phyloP scores from a whole-genome alignment of 495 filamentous ascomycete genomes.

The Lophiotrema nucula region DNA sequence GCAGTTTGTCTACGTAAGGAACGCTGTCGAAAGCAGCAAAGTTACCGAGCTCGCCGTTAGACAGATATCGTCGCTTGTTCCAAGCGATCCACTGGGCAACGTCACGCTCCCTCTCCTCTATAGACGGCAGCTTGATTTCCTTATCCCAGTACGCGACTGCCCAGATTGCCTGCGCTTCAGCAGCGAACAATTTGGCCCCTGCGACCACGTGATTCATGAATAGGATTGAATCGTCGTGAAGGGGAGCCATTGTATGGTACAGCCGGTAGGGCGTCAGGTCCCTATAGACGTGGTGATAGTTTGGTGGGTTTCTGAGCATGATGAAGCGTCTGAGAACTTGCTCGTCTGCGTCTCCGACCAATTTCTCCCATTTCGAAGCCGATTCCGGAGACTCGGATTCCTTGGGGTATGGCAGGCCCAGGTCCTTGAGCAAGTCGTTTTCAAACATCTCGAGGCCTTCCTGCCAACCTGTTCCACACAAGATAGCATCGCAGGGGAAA shows the following conservation, averaged over 20 bases:
- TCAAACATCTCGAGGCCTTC: neutral
- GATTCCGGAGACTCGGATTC: neutral
- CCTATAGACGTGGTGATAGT: neutral
- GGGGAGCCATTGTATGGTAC: neutral
- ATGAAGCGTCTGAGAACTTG: neutral
- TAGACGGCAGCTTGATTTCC: neutral
- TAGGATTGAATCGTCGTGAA: constrained; percentile 5
- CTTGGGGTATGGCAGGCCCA: neutral
- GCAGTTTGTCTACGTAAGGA: too few species aligned
- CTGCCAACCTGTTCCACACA: constrained; percentile 6
- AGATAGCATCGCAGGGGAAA: constrained; percentile 1
- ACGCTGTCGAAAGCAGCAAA: neutral
- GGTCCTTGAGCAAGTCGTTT: neutral
- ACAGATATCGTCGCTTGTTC: constrained; percentile 3
- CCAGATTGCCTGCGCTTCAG: constrained; percentile 15
- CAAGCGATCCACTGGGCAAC: constrained; percentile 1
- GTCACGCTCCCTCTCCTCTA: neutral
- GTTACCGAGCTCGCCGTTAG: neutral
- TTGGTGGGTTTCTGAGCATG: constrained; percentile 1
- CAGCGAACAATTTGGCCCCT: constrained; percentile 5
- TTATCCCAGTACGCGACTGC: constrained; percentile 8
- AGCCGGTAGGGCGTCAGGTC: constrained; percentile 3
- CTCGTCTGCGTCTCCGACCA: neutral
- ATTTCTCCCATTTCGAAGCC: neutral
- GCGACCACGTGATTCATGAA: constrained; percentile 5